Conservation (phyloP, 1,139 yeast species). For the Zygosaccharomyces pseudobailii region DNA sequence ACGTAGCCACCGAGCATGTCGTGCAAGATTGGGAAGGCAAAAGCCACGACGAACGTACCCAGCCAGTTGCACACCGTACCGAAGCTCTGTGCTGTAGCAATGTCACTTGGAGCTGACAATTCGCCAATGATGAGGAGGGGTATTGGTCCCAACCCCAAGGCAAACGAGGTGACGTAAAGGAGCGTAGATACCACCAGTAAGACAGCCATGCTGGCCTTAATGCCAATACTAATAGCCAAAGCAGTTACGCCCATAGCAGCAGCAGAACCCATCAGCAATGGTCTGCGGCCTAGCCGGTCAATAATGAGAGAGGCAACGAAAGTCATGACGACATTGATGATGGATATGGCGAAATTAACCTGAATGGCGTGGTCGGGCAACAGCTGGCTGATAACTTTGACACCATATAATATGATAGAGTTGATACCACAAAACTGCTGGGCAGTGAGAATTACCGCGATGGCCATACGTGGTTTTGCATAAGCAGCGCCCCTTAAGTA, state of each 20-base stretch:
- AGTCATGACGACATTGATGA: conserved; percentile 69
- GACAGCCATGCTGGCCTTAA: conserved; percentile 44
- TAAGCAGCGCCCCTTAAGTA: conserved; percentile 53
- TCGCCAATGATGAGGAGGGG: conserved; percentile 90
- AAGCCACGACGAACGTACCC: conserved; percentile 80
- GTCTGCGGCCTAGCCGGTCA: conserved; percentile 72
- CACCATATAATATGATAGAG: conserved; percentile 89
- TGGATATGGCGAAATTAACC: conserved; percentile 70
- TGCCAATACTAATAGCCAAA: conserved; percentile 61
- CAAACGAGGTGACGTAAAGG: conserved; percentile 75
- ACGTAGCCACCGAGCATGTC: conserved; percentile 67
- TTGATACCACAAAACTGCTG: conserved; percentile 94
- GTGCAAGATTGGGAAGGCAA: conserved; percentile 69
- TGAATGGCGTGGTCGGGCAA: conserved; percentile 62
- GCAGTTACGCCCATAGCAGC: conserved; percentile 67
- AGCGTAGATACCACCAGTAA: conserved; percentile 65
- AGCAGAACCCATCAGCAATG: conserved; percentile 61
- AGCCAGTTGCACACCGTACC: conserved; percentile 91
- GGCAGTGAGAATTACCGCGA: conserved; percentile 71
- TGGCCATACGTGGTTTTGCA: conserved; percentile 55
- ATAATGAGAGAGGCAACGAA: conserved; percentile 65
- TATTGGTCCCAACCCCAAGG: conserved; percentile 89
- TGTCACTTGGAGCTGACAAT: conserved; percentile 73
- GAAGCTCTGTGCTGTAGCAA: conserved; percentile 85
- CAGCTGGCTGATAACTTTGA: conserved; percentile 62